Evolutionary conservation across 805 yeast genomes (phyloP).

Genomic region (Metschnikowia colocasiae): DNA sequence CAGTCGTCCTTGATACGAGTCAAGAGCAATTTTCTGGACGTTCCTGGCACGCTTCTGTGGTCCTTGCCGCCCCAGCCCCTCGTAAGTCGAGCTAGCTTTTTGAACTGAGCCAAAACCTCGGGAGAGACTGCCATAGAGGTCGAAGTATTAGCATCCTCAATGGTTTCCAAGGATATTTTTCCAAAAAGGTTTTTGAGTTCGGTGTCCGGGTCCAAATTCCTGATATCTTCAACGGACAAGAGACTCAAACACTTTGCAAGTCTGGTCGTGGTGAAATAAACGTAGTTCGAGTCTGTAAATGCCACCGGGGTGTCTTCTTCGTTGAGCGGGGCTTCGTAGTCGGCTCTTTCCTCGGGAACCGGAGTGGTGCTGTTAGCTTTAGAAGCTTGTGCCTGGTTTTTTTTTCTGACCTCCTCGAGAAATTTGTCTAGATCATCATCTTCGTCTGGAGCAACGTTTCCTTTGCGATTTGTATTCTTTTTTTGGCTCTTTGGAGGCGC

Average conservation of each 20-base stretch:
- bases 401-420: conserved; percentile 38
- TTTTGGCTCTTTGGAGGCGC: conserved; percentile 7
- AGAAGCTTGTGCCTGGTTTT: conserved; percentile 22
- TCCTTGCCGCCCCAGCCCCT: conserved; percentile 87
- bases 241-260: conserved; percentile 39
- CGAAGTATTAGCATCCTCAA: conserved; percentile 75
- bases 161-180: conserved; percentile 59
- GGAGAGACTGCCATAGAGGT: conserved; percentile 67
- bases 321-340: conserved; percentile 23
- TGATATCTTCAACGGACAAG: conserved; percentile 42
- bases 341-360: conserved; percentile 13
- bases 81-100: conserved; percentile 51
- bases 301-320: conserved; percentile 29
- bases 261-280: conserved; percentile 45
- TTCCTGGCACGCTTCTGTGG: conserved; percentile 69
- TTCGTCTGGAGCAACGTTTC: conserved; percentile 16
- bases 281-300: conserved; percentile 43
- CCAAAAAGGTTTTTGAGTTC: conserved; percentile 73
- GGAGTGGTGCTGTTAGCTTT: neutral
- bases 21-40: conserved; percentile 59
- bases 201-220: conserved; percentile 68
- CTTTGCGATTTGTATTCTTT: conserved; percentile 24
- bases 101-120: conserved; percentile 61
- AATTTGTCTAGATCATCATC: conserved; percentile 60
- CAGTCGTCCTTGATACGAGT: conserved; percentile 78